Evolutionary conservation across 164 flowering plant genomes (phyloP), one percentile per base, ranked within the genome.

Genomic region (Vitis rotundifolia): DNA sequence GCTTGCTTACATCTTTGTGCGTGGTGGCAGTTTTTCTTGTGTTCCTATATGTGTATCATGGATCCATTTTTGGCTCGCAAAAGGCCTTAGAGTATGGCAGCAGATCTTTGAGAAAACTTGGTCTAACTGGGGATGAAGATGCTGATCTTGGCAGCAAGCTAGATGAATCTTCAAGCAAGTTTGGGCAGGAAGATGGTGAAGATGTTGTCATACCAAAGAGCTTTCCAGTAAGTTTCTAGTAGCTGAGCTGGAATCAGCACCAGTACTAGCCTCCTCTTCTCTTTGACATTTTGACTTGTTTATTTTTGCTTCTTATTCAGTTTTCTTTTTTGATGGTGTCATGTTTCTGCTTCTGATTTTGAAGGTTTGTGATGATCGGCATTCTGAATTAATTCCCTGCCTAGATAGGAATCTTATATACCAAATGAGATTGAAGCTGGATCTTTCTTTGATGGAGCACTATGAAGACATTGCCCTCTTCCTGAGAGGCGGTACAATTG

Each of bases 61-160:
- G 89, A 58, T 83, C 89, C 59, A 56, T 79, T 52, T 84, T 84
- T 73, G 90, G 90, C 53, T 84, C 91, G 28, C 80, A 74, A 74
- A 75, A 69, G 52, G 89, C 98, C 49, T 55, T 90, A 48, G 93
- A 86, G 75, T 86, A 87, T 79, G 90, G 96, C 11, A 84, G 86
- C 66, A 84, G 72, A 68, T 81, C 88, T 9, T 77, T 90, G 76
- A 89, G 86, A 75, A 92, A 77, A 74, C 81, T 93, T 14, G 97
- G 94, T 77, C 80, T 86, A 83, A 86, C 91, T 68, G 92, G 90
- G 59, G 93, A 92, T 79, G 98, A 90, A 31, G 93, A 92, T 55
- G 19, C 87, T 51, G 96, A 89, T 77, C 26, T 22, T 22, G 26
- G 26, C 26, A 77, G 74, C 57, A 85, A 81, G 69, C 86, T 78